Base-by-base conservation (phyloP, 805 yeast genomes). In the Starmerella stigmatis region DNA sequence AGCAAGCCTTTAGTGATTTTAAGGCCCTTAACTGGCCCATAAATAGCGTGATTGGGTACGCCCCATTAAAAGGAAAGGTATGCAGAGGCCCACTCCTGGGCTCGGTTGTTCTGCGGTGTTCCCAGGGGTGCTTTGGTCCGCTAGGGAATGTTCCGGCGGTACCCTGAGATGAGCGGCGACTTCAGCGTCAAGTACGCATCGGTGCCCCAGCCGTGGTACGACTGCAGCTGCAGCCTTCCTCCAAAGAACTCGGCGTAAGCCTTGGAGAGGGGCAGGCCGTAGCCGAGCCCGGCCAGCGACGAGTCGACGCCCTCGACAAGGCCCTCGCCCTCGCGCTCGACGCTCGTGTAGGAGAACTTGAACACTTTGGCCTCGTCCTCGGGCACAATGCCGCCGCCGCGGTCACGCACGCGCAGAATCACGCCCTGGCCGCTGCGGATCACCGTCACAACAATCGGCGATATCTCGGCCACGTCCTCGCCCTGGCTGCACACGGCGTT, bases 211-310 rank as follows among this genome's bases (percentile, higher is more conserved):
- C 92, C 89, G 63, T 73, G 73, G 47, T 81, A 71, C 39, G 81
- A 76, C 59, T 82, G 86, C 23, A 84, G 67, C 48, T 76, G 76
- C 41, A 84, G 68, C 37, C 67, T 68, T 2, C 92, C 92, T 33
- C 80, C 81, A 59, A 82, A 81, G 59, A 80, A 71, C 57, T 78
- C 82, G 25, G 81, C 76, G 56, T 82, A 82, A 0, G 85, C 81
- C 54, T 76, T 67, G 49, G 88, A 82, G 50, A 89, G 66, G 6
- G 97, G 97, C 45, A 89, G 64, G 0, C 98, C 98, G 60, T 86
- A 89, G 0, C 97, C 97, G 83, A 92, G 82, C 0, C 98, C 98
- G 0, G 96, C 95, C 28, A 89, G 74, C 19, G 72, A 71, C 20
- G 72, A 70, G 2, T 86, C 88, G 0, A 86, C 88, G 27, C 81